Evolutionary conservation across 2,329 filamentous ascomycete species (phyloP).

Genomic region (Pyrenophora tritici-repentis): DNA sequence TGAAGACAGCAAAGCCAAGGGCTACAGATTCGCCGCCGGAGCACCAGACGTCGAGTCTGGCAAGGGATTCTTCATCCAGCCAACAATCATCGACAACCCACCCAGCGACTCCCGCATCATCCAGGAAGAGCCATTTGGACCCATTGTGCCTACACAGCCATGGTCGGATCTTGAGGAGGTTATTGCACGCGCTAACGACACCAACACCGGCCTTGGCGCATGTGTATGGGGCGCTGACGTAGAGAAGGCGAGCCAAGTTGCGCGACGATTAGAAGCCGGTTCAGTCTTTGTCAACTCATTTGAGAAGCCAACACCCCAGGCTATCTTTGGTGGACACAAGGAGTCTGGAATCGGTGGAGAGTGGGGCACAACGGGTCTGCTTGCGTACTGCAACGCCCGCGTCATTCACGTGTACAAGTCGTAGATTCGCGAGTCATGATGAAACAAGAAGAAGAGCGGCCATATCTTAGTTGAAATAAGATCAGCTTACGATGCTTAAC

Average conservation of each 20-base stretch:
- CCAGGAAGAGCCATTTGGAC: slow-evolving; percentile 66
- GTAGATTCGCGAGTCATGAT: neutral
- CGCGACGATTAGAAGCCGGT: slow-evolving; percentile 57
- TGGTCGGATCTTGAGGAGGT: slow-evolving; percentile 63
- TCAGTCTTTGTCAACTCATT: slow-evolving; percentile 62
- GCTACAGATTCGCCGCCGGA: slow-evolving; percentile 60
- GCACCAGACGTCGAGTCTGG: slow-evolving; percentile 37
- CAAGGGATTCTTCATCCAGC: slow-evolving; percentile 63
- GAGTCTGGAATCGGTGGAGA: slow-evolving; percentile 79
- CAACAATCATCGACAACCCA: slow-evolving; percentile 65
- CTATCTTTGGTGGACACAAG: slow-evolving; percentile 75
- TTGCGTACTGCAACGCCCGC: slow-evolving; percentile 55
- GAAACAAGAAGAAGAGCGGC: neutral
- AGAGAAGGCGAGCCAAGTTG: slow-evolving; percentile 55
- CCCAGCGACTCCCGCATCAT: slow-evolving; percentile 63
- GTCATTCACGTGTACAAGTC: slow-evolving; percentile 55
- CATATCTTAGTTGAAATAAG: slow-evolving; percentile 2
- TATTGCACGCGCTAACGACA: slow-evolving; percentile 55
- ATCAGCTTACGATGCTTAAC: slow-evolving; percentile 2
- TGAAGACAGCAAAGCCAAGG: slow-evolving; percentile 59
- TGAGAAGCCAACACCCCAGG: slow-evolving; percentile 54
- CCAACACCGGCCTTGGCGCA: slow-evolving; percentile 57
- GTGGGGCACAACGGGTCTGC: slow-evolving; percentile 52
- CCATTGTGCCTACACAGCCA: slow-evolving; percentile 67
- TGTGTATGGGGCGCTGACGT: slow-evolving; percentile 55